These are phyloP conservation scores for Botrytis byssoidea DNA, from an alignment of 2,329 filamentous ascomycete genomes.

Conservation along the genomic window DNA sequence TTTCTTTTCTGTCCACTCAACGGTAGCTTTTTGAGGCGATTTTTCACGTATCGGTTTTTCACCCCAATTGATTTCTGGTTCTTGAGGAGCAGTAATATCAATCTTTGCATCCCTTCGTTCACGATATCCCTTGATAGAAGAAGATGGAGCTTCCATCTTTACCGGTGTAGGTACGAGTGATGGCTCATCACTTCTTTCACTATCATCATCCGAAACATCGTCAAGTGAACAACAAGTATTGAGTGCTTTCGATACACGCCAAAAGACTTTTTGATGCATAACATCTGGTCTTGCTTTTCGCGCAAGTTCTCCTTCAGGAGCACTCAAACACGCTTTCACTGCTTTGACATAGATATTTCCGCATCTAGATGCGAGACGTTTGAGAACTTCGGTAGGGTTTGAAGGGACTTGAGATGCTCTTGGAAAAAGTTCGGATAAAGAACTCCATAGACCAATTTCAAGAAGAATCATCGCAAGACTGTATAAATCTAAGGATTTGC, in stretches of 20 bases:
- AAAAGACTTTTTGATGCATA: slow-evolving; percentile 56
- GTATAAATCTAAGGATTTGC: slow-evolving; percentile 66
- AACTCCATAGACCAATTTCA: slow-evolving; percentile 74
- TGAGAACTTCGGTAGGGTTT: slow-evolving; percentile 32
- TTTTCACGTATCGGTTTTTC: slow-evolving; percentile 32
- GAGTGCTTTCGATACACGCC: slow-evolving; percentile 49
- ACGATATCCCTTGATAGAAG: slow-evolving; percentile 27
- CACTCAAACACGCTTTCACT: slow-evolving; percentile 67
- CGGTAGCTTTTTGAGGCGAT: slow-evolving; percentile 15
- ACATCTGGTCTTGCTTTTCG: slow-evolving; percentile 50
- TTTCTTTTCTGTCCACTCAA: slow-evolving; percentile 31
- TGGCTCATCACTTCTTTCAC: slow-evolving; percentile 50
- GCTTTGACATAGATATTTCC: slow-evolving; percentile 74
- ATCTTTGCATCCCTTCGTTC: slow-evolving; percentile 19
- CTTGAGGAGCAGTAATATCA: slow-evolving; percentile 21
- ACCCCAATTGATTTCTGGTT: slow-evolving; percentile 26
- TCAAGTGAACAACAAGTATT: slow-evolving; percentile 63
- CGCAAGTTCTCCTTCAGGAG: slow-evolving; percentile 62
- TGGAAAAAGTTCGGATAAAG: slow-evolving; percentile 46
- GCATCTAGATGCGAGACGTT: slow-evolving; percentile 51
- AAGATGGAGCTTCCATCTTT: slow-evolving; percentile 27
- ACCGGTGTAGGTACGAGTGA: slow-evolving; percentile 35
- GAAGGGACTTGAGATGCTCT: slow-evolving; percentile 31
- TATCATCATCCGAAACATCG: slow-evolving; percentile 53
- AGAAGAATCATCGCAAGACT: slow-evolving; percentile 70